Percentiles rank a stretch among this genome's conserved stretches.
These are phyloP conservation scores for Helicostylum pulchrum DNA, from an alignment of 192 early-diverging fungal genomes.

Conservation along the genomic window DNA sequence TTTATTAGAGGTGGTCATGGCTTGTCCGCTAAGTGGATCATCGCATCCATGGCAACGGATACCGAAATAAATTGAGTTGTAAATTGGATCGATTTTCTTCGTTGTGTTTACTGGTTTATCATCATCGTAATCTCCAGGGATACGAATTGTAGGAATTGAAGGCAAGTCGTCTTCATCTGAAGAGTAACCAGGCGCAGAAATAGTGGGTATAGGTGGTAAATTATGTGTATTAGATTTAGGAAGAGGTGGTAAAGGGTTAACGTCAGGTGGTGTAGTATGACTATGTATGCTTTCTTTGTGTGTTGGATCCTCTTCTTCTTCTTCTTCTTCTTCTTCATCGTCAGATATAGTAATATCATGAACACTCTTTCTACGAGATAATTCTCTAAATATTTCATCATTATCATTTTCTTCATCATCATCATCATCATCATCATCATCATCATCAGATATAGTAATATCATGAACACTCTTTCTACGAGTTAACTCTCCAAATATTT, in stretches of 20 bases:
- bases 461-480: background rate
- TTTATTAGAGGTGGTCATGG: conserved; percentile 50
- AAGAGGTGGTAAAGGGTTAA: background rate
- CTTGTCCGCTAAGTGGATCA: conserved; percentile 40
- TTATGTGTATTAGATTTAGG: background rate
- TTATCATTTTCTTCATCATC: background rate
- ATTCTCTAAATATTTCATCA: background rate
- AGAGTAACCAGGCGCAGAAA: conserved; percentile 5
- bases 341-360: background rate
- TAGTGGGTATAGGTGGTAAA: conserved; percentile 1
- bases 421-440: background rate
- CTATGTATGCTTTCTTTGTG: background rate
- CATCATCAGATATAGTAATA: background rate
- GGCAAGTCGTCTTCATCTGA: background rate
- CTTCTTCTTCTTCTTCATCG: background rate
- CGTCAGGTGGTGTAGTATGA: no score
- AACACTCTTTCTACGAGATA: background rate
- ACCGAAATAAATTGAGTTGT: conserved; percentile 13
- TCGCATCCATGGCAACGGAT: conserved; percentile 42
- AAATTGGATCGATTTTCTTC: background rate
- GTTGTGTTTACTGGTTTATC: background rate
- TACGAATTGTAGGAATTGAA: background rate
- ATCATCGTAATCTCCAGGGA: background rate
- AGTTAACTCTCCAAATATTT: no score
- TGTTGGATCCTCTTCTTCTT: background rate